These are phyloP conservation scores for Tylopilus plumbeoviolaceoides DNA, from an alignment of 768 basidiomycete species.

Conservation along the genomic window DNA sequence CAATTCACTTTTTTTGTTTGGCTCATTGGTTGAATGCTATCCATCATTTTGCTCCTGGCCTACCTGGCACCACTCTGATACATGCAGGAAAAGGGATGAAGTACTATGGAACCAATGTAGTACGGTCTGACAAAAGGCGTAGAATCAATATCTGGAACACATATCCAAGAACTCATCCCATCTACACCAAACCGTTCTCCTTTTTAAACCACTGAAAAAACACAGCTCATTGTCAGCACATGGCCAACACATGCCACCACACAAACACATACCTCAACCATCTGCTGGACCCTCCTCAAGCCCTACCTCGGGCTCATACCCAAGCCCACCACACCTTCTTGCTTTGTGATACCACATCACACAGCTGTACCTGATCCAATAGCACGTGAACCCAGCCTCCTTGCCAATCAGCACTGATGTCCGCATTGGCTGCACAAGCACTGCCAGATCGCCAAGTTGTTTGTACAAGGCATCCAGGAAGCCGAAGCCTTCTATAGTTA, in stretches of 20 bases:
- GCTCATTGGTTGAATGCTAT: neutral
- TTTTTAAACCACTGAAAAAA: conserved; percentile 26
- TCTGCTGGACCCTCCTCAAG: conserved; percentile 84
- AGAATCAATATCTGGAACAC: neutral
- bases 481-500: conserved; percentile 67
- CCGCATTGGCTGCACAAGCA: conserved; percentile 52
- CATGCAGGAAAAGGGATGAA: too few relatives aligned
- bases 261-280: conserved; percentile 60
- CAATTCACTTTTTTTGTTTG: too few relatives aligned
- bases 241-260: neutral
- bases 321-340: conserved; percentile 87
- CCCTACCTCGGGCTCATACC: conserved; percentile 89
- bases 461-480: conserved; percentile 69
- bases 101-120: neutral
- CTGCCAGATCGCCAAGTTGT: conserved; percentile 66
- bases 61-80: too few relatives aligned
- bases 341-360: conserved; percentile 87
- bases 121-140: neutral
- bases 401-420: conserved; percentile 62
- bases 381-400: conserved; percentile 82
- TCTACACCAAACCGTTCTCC: conserved; percentile 28
- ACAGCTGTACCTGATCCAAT: conserved; percentile 79
- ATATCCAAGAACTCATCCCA: neutral
- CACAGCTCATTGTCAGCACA: neutral
- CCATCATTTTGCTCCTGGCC: neutral